Evolutionary conservation across 345 rosid species (phyloP).

Genomic region (Aquilaria sinensis): DNA sequence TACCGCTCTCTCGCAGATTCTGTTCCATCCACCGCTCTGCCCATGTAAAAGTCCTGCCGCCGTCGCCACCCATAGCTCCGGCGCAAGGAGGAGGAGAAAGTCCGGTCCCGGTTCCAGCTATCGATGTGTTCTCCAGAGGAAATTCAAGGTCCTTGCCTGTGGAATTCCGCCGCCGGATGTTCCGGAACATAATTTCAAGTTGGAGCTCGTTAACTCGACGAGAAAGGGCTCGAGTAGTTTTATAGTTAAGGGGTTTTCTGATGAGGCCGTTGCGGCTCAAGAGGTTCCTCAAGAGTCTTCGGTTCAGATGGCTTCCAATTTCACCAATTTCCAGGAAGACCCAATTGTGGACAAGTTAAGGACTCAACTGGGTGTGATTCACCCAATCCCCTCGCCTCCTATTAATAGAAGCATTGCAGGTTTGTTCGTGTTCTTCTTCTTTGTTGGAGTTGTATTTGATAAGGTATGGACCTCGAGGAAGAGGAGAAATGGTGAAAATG

Average conservation of each 20-base stretch:
- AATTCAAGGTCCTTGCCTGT: slow-evolving; percentile 33
- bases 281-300: slow-evolving; percentile 29
- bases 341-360: slow-evolving; percentile 86
- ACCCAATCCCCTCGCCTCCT: slow-evolving; percentile 89
- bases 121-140: slow-evolving; percentile 4
- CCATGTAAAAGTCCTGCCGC: slow-evolving; percentile 25
- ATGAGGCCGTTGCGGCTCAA: slow-evolving; percentile 40
- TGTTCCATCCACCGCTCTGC: slow-evolving; percentile 21
- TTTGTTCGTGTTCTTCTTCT: slow-evolving; percentile 74
- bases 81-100: slow-evolving; percentile 17
- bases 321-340: slow-evolving; percentile 62
- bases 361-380: slow-evolving; percentile 82
- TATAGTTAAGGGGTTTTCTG: slow-evolving; percentile 33
- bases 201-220: slow-evolving; percentile 30
- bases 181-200: slow-evolving; percentile 13
- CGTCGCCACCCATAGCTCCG: slow-evolving; percentile 12
- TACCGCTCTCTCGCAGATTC: slow-evolving; percentile 18
- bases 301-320: slow-evolving; percentile 39
- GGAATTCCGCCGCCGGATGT: slow-evolving; percentile 22
- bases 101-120: not conserved
- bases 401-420: slow-evolving; percentile 62
- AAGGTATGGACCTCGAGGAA: slow-evolving; percentile 78
- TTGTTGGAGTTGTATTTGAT: slow-evolving; percentile 87
- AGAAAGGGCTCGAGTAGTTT: slow-evolving; percentile 29
- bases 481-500: slow-evolving; percentile 27